Percentiles rank a stretch among this genome's conserved stretches.
phyloP scores from a whole-genome alignment of 2,329 filamentous ascomycete species.

The Fonsecaea erecta region DNA sequence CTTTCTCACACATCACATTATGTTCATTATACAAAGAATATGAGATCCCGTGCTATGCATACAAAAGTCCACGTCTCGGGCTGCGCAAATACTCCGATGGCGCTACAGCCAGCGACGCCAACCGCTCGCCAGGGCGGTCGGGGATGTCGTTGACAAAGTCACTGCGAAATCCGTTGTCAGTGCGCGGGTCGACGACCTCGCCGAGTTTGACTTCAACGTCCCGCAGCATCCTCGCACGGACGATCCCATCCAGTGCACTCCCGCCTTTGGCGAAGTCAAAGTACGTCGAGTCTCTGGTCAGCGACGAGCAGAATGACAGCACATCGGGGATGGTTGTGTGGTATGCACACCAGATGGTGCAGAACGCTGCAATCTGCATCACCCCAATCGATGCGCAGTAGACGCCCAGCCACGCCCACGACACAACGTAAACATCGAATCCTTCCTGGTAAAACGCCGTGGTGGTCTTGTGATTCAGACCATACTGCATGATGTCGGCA shows the following conservation, averaged over 20 bases:
- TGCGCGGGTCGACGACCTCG: slow-evolving; percentile 16
- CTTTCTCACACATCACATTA: background rate
- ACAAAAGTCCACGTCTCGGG: slow-evolving; percentile 20
- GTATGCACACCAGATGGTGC: slow-evolving; percentile 30
- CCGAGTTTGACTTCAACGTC: slow-evolving; percentile 23
- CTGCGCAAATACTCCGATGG: slow-evolving; percentile 20
- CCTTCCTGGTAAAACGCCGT: slow-evolving; percentile 16
- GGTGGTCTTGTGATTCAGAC: slow-evolving; percentile 9
- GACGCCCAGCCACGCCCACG: slow-evolving; percentile 21
- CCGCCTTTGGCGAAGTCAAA: slow-evolving; percentile 24
- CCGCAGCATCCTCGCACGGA: slow-evolving; percentile 14
- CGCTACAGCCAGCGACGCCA: slow-evolving; percentile 17
- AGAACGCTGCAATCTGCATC: slow-evolving; percentile 26
- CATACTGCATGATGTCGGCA: slow-evolving; percentile 21
- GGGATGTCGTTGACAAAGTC: slow-evolving; percentile 19
- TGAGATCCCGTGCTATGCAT: background rate
- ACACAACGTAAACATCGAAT: slow-evolving; percentile 22
- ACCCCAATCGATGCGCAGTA: slow-evolving; percentile 28
- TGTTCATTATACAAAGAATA: background rate
- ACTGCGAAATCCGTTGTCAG: slow-evolving; percentile 14
- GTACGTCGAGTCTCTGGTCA: slow-evolving; percentile 27
- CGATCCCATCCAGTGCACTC: slow-evolving; percentile 17
- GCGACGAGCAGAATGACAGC: slow-evolving; percentile 28
- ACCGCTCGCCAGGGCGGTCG: background rate
- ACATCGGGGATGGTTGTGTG: slow-evolving; percentile 29